phyloP scores from a whole-genome alignment of 1,284 basidiomycete genomes.

The Cutaneotrichosporon cavernicola region DNA sequence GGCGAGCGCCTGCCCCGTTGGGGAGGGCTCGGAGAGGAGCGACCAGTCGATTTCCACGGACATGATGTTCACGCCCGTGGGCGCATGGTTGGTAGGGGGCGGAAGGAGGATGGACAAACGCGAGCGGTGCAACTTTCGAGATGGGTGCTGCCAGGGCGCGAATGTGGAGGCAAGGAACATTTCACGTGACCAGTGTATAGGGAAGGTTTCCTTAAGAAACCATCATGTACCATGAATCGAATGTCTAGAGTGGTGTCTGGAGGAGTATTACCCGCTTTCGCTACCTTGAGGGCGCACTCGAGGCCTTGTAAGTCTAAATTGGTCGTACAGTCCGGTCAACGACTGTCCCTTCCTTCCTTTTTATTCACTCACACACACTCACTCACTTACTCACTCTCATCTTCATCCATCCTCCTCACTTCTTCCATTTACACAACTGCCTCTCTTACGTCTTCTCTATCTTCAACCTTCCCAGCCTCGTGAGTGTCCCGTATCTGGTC shows the following conservation, averaged over 20 bases:
- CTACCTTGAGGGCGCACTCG: no score
- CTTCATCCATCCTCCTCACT: not conserved
- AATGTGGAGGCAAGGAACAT: not conserved
- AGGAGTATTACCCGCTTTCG: no score
- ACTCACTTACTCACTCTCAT: not conserved
- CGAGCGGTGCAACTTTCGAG: not conserved
- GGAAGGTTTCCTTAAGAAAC: not conserved
- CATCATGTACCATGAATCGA: not conserved
- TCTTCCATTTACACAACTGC: no score
- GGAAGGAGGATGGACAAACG: not conserved
- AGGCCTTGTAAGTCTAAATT: no score
- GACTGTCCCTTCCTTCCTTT: no score
- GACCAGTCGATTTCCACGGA: conserved; percentile 60
- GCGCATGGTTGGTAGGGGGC: conserved; percentile 3
- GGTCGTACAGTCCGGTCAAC: no score
- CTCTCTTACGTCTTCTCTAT: no score
- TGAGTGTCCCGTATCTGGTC: no score
- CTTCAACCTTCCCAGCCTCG: no score
- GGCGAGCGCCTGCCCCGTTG: conserved; percentile 60
- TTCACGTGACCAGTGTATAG: not conserved
- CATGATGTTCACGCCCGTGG: conserved; percentile 39
- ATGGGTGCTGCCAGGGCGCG: not conserved
- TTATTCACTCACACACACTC: no score
- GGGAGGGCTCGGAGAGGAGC: conserved; percentile 45
- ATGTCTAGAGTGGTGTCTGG: no score